Evolutionary conservation across 2,329 filamentous ascomycete species (phyloP), one percentile per base, ranked within the genome.

Genomic region (Monosporascus sp.): DNA sequence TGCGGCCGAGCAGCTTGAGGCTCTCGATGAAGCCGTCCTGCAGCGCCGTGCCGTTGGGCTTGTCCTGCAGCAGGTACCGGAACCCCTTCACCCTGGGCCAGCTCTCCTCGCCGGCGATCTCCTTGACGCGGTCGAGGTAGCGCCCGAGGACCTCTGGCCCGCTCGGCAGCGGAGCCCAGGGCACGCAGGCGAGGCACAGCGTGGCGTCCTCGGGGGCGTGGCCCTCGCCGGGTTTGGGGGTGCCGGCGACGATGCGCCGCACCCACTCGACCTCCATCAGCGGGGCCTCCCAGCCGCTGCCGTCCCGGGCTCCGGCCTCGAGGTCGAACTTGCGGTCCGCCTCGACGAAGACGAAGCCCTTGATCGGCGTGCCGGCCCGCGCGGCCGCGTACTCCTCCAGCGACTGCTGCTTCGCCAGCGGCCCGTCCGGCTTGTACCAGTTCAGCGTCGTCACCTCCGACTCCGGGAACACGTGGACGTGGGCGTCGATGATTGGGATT

Each of bases 381-480:
- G 75, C 73, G 14, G 74, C 70, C 48, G 68, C 72, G 73, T 88
- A 92, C 65, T 91, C 79, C 31, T 77, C 69, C 48, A 89, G 65
- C 1, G 86, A 86, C 68, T 85, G 82, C 60, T 85, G 83, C 49
- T 78, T 78, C 49, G 81, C 77, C 49, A 95, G 76, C 5, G 83
- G 77, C 64, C 79, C 71, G 47, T 77, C 73, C 5, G 82, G 73
- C 3, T 70, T 78, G 72, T 83, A 82, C 91, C 91, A 96, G 54
- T 81, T 74, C 58, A 95, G 81, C 40, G 81, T 80, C 52, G 78
- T 66, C 50, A 88, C 67, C 63, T 93, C 88, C 51, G 81, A 79
- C 46, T 76, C 71, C 45, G 90, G 88, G 76, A 85, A 96, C 65
- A 97, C 84, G 74, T 97, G 92, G 72, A 97, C 87, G 76, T 97